Base-by-base conservation (phyloP, 495 filamentous ascomycete genomes). In the Trichoderma gamsii region DNA sequence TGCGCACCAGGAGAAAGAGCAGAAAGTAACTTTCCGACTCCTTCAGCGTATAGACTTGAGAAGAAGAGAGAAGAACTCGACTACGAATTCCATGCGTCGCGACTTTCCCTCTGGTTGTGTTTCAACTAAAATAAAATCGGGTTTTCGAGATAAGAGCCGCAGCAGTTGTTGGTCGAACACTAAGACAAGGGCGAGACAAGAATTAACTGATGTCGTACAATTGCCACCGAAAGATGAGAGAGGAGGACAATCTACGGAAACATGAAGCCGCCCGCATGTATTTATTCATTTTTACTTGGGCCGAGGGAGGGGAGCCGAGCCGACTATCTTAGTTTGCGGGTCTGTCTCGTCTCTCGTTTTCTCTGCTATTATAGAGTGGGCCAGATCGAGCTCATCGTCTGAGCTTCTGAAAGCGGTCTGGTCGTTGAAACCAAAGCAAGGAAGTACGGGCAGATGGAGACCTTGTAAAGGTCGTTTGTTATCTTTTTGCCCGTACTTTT, bases 41-140 rank as follows among this genome's bases (percentile, higher is more conserved):
- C 23, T 63, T 74, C 67, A 73, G 61, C 73, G 66, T 12, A 78
- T 77, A 49, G 77, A 76, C 68, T 80, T 80, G 56, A 80, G 77
- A 46, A 81, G 72, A 63, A 81, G 77, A 59, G 73, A 79, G 68
- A 80, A 81, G 70, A 81, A 81, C 61, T 80, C 74, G 68, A 75
- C 71, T 23, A 75, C 73, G 71, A 80, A 81, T 56, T 69, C 71
- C 78, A 80, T 81, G 15, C 63, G 63, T 61, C 56, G 56, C 69
- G 41, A 25, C 63, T 52, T 46, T 27, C 61, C 32, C 38, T 41
- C 27, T 11, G 35, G 35, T 38, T 7, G 35, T 18, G 21, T 4
- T 41, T 18, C 35, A n/a, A 27, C 35, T 41, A 64, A 23, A 5
- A 29, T 29, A 29, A 25, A 18, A 38, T 5, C 35, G 2, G 2